phyloP scores from a whole-genome alignment of 2,329 filamentous ascomycete species.

The Exophiala bonariae region DNA sequence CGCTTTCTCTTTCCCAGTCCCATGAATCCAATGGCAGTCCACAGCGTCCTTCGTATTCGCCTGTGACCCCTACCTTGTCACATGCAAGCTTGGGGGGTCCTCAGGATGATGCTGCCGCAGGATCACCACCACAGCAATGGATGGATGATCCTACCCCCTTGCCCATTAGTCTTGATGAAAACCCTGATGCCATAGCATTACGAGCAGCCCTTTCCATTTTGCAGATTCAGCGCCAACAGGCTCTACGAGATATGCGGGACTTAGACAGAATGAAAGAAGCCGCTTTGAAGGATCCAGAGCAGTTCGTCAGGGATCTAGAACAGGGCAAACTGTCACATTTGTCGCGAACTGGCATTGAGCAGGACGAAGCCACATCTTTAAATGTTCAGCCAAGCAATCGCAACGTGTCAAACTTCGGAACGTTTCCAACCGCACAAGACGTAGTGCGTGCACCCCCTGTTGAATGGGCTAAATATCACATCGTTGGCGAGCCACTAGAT shows the following conservation, averaged over 20 bases:
- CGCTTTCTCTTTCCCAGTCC: slow-evolving; percentile 1
- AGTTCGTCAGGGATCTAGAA: slow-evolving; percentile 68
- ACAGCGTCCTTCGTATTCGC: slow-evolving; percentile 47
- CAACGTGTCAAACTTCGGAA: slow-evolving; percentile 53
- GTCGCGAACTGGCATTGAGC: slow-evolving; percentile 31
- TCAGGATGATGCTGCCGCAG: slow-evolving; percentile 10
- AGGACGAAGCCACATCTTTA: slow-evolving; percentile 33
- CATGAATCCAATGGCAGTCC: slow-evolving; percentile 25
- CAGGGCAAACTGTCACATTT: slow-evolving; percentile 56
- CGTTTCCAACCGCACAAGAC: slow-evolving; percentile 75
- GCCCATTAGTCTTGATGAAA: slow-evolving; percentile 53
- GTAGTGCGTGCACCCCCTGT: slow-evolving; percentile 83
- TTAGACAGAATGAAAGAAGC: slow-evolving; percentile 69
- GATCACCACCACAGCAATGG: slow-evolving; percentile 21
- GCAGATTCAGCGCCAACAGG: slow-evolving; percentile 80
- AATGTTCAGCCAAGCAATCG: slow-evolving; percentile 33
- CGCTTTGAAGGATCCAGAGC: slow-evolving; percentile 69
- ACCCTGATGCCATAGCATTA: slow-evolving; percentile 85
- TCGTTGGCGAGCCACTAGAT: slow-evolving; percentile 83
- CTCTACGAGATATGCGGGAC: slow-evolving; percentile 70
- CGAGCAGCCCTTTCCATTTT: slow-evolving; percentile 82
- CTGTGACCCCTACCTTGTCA: slow-evolving; percentile 46
- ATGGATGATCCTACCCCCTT: slow-evolving; percentile 38
- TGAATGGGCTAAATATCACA: slow-evolving; percentile 92
- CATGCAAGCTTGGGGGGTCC: slow-evolving; percentile 25